Evolutionary conservation across 495 filamentous ascomycete species (phyloP).

Genomic region (Trichoderma parareesei): DNA sequence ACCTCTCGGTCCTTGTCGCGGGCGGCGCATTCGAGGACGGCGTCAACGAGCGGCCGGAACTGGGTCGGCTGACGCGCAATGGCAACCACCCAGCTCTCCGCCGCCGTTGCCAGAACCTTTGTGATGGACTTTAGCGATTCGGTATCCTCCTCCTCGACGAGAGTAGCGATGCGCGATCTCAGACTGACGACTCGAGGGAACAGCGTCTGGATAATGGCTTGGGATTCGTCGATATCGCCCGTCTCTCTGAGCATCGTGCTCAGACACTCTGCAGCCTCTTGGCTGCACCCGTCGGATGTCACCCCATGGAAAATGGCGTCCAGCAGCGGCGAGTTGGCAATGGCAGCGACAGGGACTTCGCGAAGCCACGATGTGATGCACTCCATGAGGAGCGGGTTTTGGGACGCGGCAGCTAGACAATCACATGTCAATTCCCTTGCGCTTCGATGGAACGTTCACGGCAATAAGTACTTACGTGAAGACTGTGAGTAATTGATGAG

Average conservation of each 20-base stretch:
- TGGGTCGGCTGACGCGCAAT: slow-evolving; percentile 74
- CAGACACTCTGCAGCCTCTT: slow-evolving; percentile 87
- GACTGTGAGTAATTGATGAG: slow-evolving; percentile 84
- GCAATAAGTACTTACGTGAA: slow-evolving; percentile 53
- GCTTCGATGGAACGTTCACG: background rate
- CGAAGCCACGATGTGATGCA: slow-evolving; percentile 95
- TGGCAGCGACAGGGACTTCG: slow-evolving; percentile 74
- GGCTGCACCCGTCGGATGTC: slow-evolving; percentile 65
- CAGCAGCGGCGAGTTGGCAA: slow-evolving; percentile 80
- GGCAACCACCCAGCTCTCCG: slow-evolving; percentile 86
- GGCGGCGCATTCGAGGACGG: slow-evolving; percentile 81
- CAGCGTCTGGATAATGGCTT: slow-evolving; percentile 72
- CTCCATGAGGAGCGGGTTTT: slow-evolving; percentile 83
- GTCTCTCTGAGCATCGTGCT: slow-evolving; percentile 89
- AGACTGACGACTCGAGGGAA: slow-evolving; percentile 76
- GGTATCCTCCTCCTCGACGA: slow-evolving; percentile 73
- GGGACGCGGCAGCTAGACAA: slow-evolving; percentile 52
- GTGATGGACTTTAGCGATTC: slow-evolving; percentile 85
- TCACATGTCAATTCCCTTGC: slow-evolving; percentile 16
- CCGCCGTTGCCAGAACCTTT: slow-evolving; percentile 84
- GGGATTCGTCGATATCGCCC: slow-evolving; percentile 80
- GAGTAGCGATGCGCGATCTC: slow-evolving; percentile 64
- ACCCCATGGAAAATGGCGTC: slow-evolving; percentile 71
- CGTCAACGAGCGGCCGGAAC: slow-evolving; percentile 82
- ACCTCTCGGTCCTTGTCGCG: slow-evolving; percentile 82